A percentile compares a stretch with the other conserved stretches of the same genome.
Conservation (phyloP, 176 grass and related monocot species). For the Otatea glauca region DNA sequence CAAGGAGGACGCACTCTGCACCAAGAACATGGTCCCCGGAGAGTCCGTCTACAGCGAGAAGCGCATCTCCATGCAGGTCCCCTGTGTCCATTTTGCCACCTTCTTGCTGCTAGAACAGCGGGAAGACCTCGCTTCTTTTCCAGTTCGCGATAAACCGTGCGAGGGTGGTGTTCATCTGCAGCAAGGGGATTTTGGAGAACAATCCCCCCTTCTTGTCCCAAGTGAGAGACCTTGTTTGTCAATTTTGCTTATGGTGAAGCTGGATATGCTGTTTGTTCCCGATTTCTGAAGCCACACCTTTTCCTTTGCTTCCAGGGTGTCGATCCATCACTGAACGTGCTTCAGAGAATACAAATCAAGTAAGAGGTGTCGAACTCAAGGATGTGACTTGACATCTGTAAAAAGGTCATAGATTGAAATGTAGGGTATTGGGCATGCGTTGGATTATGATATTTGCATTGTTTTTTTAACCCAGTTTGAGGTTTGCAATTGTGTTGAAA, state of each 20-base stretch:
- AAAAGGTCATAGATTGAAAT: background rate
- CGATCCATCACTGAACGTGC: constrained; percentile 59
- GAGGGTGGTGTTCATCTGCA: constrained; percentile 86
- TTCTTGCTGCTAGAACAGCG: constrained; percentile 49
- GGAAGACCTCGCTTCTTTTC: constrained; percentile 92
- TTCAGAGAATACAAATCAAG: constrained; percentile 83
- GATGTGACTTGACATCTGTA: background rate
- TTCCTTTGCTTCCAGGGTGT: constrained; percentile 59
- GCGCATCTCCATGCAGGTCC: no score
- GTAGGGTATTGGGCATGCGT: background rate
- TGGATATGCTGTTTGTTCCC: background rate
- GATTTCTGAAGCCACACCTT: constrained; percentile 10
- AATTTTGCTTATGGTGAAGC: constrained; percentile 14
- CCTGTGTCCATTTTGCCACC: background rate
- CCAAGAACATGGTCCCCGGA: no score
- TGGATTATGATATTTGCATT: background rate
- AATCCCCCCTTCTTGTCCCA: constrained; percentile 85
- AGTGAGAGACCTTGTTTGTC: constrained; percentile 34
- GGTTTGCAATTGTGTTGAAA: background rate
- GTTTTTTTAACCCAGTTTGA: background rate
- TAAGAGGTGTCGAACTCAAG: constrained; percentile 45
- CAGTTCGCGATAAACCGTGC: constrained; percentile 82
- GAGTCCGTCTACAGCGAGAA: no score
- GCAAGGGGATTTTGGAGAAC: constrained; percentile 70
- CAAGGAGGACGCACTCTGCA: no score